Percentiles rank a stretch among this genome's conserved stretches.
These are phyloP conservation scores for Chalciporus piperatus DNA, from an alignment of 768 basidiomycete genomes.

Conservation along the genomic window DNA sequence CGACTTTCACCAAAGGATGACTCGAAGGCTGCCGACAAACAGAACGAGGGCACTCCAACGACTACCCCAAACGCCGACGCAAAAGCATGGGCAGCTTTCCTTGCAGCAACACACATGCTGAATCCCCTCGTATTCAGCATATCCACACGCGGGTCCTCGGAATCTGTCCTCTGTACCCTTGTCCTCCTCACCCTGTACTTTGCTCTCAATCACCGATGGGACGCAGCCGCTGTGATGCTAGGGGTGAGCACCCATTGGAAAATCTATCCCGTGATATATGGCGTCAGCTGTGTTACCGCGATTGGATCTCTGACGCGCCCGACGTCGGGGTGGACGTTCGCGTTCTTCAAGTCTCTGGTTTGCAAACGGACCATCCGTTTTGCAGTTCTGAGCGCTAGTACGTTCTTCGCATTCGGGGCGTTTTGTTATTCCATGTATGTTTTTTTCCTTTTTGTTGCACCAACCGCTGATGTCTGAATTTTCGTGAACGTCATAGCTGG, in stretches of 20 bases:
- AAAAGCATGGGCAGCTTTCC: constrained; percentile 46
- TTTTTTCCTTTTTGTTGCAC: constrained; percentile 5
- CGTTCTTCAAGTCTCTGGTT: constrained; percentile 40
- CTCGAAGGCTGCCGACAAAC: constrained; percentile 4
- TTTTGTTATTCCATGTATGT: constrained; percentile 76
- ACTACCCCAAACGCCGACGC: neutral
- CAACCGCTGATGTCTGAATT: neutral
- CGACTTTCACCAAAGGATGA: neutral
- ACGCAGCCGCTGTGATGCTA: constrained; percentile 63
- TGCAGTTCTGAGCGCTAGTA: constrained; percentile 60
- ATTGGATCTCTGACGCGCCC: constrained; percentile 24
- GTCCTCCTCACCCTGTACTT: constrained; percentile 69
- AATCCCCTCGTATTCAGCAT: constrained; percentile 96
- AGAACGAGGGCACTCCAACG: neutral
- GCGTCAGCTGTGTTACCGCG: constrained; percentile 58
- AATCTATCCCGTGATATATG: constrained; percentile 93
- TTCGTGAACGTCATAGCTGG: constrained; percentile 58
- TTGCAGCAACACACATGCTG: constrained; percentile 73
- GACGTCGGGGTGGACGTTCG: constrained; percentile 15
- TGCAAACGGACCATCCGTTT: constrained; percentile 62
- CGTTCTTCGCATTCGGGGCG: constrained; percentile 60
- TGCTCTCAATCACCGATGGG: constrained; percentile 58
- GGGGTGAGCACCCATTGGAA: constrained; percentile 94
- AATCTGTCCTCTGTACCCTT: constrained; percentile 78
- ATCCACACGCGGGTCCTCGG: constrained; percentile 95